Percentiles rank a stretch among this genome's conserved stretches.
Conservation (phyloP, 176 grass and related monocot species). For the Carex scoparia region DNA sequence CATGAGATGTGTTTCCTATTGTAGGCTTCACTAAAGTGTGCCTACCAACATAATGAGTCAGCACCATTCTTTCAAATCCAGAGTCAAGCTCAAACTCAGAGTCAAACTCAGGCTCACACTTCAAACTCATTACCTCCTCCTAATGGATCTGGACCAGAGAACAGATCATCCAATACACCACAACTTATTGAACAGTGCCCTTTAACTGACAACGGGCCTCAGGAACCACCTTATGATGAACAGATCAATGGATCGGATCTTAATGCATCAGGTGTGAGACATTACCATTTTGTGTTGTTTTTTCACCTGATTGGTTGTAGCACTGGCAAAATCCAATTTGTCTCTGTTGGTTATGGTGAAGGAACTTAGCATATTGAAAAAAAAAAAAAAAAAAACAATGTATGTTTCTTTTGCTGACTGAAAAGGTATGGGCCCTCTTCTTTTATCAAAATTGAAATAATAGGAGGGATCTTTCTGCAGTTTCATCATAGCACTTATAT, state of each 20-base stretch:
- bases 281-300: background rate
- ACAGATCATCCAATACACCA: conserved; percentile 30
- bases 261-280: conserved; percentile 10
- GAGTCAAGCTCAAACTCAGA: conserved; percentile 36
- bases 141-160: conserved; percentile 33
- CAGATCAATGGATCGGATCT: conserved; percentile 44
- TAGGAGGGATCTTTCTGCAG: background rate
- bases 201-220: conserved; percentile 32
- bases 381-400: background rate
- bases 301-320: background rate
- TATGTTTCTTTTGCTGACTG: background rate
- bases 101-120: conserved; percentile 28
- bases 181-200: conserved; percentile 46
- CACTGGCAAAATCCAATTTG: background rate
- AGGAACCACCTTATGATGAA: conserved; percentile 40
- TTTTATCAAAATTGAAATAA: background rate
- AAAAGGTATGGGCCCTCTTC: background rate
- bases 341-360: background rate
- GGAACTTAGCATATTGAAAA: background rate
- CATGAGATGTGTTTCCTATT: conserved; percentile 26
- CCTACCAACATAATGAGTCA: conserved; percentile 33
- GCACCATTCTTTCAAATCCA: conserved; percentile 37
- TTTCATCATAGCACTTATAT: background rate
- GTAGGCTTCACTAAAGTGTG: conserved; percentile 42
- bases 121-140: conserved; percentile 36